Conservation (phyloP, 768 basidiomycete genomes). For the Kwoniella shandongensis region DNA sequence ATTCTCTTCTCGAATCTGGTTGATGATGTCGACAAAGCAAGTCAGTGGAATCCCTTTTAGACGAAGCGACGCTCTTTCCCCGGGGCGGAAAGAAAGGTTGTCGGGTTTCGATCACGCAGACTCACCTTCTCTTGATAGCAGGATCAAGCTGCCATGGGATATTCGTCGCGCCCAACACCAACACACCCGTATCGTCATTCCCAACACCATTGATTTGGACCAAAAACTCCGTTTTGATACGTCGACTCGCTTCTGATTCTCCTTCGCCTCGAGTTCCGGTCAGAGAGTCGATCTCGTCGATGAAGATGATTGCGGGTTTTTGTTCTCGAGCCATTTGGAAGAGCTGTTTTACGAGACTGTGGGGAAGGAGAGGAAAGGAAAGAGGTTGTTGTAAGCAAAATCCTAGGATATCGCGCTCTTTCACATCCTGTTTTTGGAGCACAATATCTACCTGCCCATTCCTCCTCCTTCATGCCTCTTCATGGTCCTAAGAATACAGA, state of each 20-base stretch:
- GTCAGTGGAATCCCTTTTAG: too few relatives aligned
- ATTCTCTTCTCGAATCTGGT: slow-evolving; percentile 92
- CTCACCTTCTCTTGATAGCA: slow-evolving; percentile 90
- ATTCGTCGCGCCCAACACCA: slow-evolving; percentile 96
- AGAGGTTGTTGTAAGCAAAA: too few relatives aligned
- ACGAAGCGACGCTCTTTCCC: too few relatives aligned
- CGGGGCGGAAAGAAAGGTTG: too few relatives aligned
- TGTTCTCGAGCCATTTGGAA: slow-evolving; percentile 94
- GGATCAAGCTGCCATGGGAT: slow-evolving; percentile 98
- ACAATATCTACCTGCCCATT: too few relatives aligned
- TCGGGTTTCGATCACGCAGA: slow-evolving; percentile 17
- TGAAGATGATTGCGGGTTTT: slow-evolving; percentile 97
- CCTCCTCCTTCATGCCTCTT: too few relatives aligned
- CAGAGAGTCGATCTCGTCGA: slow-evolving; percentile 96
- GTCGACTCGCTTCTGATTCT: slow-evolving; percentile 92
- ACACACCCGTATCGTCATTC: slow-evolving; percentile 92
- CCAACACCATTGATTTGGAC: slow-evolving; percentile 98
- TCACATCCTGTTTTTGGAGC: too few relatives aligned
- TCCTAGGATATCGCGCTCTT: too few relatives aligned
- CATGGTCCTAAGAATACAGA: too few relatives aligned
- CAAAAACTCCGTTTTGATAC: slow-evolving; percentile 21
- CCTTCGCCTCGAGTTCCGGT: slow-evolving; percentile 92
- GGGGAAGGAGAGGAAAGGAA: background rate
- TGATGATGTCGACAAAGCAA: background rate
- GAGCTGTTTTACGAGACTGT: slow-evolving; percentile 87